Percentiles rank a stretch among this genome's conserved stretches.
phyloP scores from a whole-genome alignment of 2,329 filamentous ascomycete species.

The Fusarium siculi region DNA sequence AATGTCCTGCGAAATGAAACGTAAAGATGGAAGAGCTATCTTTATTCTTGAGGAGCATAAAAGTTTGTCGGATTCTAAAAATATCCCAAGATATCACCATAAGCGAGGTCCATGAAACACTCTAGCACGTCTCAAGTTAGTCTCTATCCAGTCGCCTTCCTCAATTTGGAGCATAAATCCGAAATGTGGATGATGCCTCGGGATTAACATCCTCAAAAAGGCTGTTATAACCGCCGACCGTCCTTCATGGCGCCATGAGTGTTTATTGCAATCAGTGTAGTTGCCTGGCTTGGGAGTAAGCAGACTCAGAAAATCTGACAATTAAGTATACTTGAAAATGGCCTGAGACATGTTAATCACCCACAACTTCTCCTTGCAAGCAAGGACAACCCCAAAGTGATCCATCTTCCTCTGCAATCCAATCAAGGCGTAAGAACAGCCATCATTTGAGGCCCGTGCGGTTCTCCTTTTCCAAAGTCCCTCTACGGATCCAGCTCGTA shows the following conservation, averaged over 20 bases:
- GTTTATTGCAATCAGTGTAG: background rate
- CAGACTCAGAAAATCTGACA: background rate
- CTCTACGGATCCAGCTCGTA: background rate
- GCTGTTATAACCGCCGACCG: background rate
- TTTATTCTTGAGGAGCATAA: no score
- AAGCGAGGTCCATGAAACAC: background rate
- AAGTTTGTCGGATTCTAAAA: background rate
- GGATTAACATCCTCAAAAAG: background rate
- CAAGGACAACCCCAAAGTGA: fast-evolving
- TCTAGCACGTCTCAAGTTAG: background rate
- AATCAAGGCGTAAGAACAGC: background rate
- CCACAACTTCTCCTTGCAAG: no score
- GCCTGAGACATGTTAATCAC: background rate
- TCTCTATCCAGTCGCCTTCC: background rate
- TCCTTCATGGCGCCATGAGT: no score
- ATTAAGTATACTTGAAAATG: background rate
- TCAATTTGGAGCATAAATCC: fast-evolving
- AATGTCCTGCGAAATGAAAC: background rate
- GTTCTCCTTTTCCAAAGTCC: background rate
- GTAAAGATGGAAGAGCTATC: background rate
- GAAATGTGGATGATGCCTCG: background rate
- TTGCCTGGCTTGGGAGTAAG: background rate
- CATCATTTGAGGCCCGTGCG: background rate
- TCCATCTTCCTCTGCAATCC: background rate
- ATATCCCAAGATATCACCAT: background rate